Conservation (phyloP, 192 early-diverging fungal species). For the Coemansia sp. region DNA sequence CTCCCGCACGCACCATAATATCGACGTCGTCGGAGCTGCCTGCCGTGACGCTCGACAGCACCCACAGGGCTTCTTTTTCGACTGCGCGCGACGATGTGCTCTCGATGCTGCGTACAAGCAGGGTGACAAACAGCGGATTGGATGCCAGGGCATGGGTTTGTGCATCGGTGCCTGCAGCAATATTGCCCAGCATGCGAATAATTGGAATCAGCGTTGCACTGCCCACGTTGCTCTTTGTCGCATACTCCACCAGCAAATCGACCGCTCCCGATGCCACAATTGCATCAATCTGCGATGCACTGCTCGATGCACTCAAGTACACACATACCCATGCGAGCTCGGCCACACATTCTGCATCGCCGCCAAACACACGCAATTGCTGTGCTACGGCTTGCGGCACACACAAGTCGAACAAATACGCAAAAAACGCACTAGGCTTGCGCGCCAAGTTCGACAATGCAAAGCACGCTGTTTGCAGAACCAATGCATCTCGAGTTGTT, state of each 20-base stretch:
- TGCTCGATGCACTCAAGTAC: conserved; percentile 60
- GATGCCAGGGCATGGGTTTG: conserved; percentile 55
- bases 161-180: conserved; percentile 65
- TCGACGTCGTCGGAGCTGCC: conserved; percentile 43
- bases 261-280: conserved; percentile 44
- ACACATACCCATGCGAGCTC: conserved; percentile 70
- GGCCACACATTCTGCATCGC: conserved; percentile 55
- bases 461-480: conserved; percentile 71
- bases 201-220: conserved; percentile 56
- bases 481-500: conserved; percentile 53
- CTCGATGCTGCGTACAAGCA: conserved; percentile 35
- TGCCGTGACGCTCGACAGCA: conserved; percentile 69
- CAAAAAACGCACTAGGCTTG: conserved; percentile 58
- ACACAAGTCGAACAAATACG: conserved; percentile 54
- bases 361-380: conserved; percentile 42
- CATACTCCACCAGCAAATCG: conserved; percentile 17
- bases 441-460: conserved; percentile 72
- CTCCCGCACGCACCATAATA: conserved; percentile 56
- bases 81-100: conserved; percentile 47
- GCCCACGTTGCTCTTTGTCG: conserved; percentile 28
- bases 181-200: conserved; percentile 66
- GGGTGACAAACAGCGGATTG: conserved; percentile 54
- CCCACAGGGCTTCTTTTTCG: conserved; percentile 72
- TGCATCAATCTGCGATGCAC: conserved; percentile 53
- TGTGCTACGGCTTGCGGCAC: conserved; percentile 52